Conservation (phyloP, 2,329 filamentous ascomycete genomes). For the Penicillium vulpinum region DNA sequence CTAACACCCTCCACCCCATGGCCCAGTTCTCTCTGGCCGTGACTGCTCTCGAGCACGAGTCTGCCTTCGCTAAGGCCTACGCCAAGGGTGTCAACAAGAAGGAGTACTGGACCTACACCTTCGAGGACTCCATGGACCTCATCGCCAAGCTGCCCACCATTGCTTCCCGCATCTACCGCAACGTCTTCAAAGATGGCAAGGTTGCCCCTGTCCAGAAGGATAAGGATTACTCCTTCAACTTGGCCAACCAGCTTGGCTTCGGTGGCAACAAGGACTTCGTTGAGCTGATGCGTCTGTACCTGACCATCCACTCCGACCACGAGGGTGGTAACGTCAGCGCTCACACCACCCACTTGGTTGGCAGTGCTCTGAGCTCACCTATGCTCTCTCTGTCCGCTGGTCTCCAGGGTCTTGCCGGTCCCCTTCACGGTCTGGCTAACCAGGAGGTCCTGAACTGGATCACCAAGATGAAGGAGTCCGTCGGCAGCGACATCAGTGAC, state of each 20-base stretch:
- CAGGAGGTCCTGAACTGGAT: constrained; percentile 99
- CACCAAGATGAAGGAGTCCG: constrained; percentile 93
- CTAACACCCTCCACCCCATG: constrained; percentile 98
- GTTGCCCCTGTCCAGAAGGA: constrained; percentile 94
- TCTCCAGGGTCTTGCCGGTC: constrained; percentile 96
- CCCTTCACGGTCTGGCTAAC: constrained; percentile 98
- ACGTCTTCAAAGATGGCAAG: constrained; percentile 99
- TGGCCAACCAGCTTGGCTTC: constrained; percentile 98
- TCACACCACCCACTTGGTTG: constrained; percentile 97
- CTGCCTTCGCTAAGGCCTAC: constrained; percentile 96
- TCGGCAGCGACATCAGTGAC: constrained; percentile 95
- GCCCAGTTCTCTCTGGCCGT: constrained; percentile 98
- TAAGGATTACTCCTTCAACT: constrained; percentile 99
- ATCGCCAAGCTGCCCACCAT: constrained; percentile 99
- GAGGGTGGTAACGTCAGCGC: constrained; percentile 98
- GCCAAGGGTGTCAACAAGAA: constrained; percentile 99
- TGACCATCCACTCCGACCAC: constrained; percentile 99
- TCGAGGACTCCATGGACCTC: constrained; percentile 99
- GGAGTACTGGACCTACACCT: constrained; percentile 99
- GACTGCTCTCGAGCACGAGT: constrained; percentile 97
- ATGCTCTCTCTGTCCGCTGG: constrained; percentile 96
- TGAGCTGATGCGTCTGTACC: constrained; percentile 97
- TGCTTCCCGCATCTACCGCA: constrained; percentile 98
- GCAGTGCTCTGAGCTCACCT: constrained; percentile 92
- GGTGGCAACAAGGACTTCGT: constrained; percentile 93